Percentiles rank a stretch among this genome's conserved stretches.
Conservation (phyloP, 2,329 filamentous ascomycete species). For the Nothomitra cinnamomea region DNA sequence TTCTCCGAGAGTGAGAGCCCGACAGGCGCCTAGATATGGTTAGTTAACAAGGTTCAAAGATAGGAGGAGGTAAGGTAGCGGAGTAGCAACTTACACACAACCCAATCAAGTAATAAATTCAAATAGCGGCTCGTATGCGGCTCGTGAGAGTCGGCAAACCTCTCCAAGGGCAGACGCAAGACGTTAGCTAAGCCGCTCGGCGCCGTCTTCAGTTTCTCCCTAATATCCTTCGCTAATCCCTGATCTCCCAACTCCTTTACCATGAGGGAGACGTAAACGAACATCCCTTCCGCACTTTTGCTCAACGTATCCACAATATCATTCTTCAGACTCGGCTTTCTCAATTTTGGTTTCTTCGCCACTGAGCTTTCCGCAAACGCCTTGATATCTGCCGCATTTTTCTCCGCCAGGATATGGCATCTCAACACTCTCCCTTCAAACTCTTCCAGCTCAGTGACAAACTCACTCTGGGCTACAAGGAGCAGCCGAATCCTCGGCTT, state of each 20-base stretch:
- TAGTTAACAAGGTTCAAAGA: too few relatives aligned
- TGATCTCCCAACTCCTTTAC: constrained; percentile 30
- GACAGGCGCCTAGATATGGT: too few relatives aligned
- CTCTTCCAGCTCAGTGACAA: constrained; percentile 17
- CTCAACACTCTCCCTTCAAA: constrained; percentile 22
- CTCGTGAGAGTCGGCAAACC: constrained; percentile 20
- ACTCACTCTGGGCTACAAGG: too few relatives aligned
- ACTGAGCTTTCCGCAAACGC: constrained; percentile 27
- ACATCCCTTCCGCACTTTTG: constrained; percentile 29
- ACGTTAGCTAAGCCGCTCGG: constrained; percentile 28
- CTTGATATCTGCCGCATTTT: constrained; percentile 26
- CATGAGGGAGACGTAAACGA: constrained; percentile 34
- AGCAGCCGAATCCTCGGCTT: too few relatives aligned
- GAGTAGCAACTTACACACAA: too few relatives aligned
- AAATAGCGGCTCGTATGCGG: constrained; percentile 22
- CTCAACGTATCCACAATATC: constrained; percentile 25
- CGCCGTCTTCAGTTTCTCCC: constrained; percentile 28
- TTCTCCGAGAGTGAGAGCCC: too few relatives aligned
- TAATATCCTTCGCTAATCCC: constrained; percentile 24
- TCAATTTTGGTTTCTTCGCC: constrained; percentile 23
- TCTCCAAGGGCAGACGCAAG: constrained; percentile 24
- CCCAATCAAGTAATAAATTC: constrained; percentile 32
- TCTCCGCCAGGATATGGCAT: constrained; percentile 26
- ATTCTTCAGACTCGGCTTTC: constrained; percentile 19
- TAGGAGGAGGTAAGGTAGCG: too few relatives aligned